Conservation (phyloP, 352 stramenopile species). For the Globisporangium parvum region DNA sequence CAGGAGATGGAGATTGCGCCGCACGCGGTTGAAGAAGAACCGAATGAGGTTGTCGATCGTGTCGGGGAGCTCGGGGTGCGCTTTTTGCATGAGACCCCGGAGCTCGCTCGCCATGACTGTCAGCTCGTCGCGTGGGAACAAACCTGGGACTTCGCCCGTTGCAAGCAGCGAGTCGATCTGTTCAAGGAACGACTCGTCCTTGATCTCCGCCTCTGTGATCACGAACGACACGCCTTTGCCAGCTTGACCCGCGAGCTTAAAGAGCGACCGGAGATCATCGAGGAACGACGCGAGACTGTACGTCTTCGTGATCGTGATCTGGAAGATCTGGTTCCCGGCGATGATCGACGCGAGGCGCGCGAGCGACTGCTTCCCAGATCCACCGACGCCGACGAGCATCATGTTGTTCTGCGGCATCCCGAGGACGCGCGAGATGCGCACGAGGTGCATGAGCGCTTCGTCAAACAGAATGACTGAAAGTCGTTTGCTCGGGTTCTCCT, state of each 20-base stretch:
- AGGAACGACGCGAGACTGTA: constrained; percentile 85
- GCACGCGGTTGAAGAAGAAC: constrained; percentile 86
- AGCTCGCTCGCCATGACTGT: constrained; percentile 81
- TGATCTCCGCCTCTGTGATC: constrained; percentile 87
- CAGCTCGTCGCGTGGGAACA: constrained; percentile 89
- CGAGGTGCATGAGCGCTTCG: constrained; percentile 82
- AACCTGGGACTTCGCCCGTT: constrained; percentile 76
- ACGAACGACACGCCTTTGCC: constrained; percentile 82
- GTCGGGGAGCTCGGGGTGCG: constrained; percentile 53
- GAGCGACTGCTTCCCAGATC: constrained; percentile 85
- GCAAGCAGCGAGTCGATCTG: constrained; percentile 85
- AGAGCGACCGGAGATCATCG: constrained; percentile 80
- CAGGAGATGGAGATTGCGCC: constrained; percentile 79
- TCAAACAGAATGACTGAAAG: constrained; percentile 89
- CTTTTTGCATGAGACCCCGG: constrained; percentile 60
- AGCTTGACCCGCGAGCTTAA: constrained; percentile 76
- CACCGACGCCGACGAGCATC: constrained; percentile 89
- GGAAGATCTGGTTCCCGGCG: constrained; percentile 67
- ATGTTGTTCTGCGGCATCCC: constrained; percentile 82
- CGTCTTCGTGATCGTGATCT: constrained; percentile 85
- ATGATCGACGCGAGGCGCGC: constrained; percentile 77
- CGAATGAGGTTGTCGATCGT: constrained; percentile 76
- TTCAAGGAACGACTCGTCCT: constrained; percentile 88
- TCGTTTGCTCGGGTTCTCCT: constrained; percentile 58
- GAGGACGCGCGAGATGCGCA: constrained; percentile 78